Base-by-base conservation (phyloP, 495 filamentous ascomycete species). In the Gamarada debralockiae region DNA sequence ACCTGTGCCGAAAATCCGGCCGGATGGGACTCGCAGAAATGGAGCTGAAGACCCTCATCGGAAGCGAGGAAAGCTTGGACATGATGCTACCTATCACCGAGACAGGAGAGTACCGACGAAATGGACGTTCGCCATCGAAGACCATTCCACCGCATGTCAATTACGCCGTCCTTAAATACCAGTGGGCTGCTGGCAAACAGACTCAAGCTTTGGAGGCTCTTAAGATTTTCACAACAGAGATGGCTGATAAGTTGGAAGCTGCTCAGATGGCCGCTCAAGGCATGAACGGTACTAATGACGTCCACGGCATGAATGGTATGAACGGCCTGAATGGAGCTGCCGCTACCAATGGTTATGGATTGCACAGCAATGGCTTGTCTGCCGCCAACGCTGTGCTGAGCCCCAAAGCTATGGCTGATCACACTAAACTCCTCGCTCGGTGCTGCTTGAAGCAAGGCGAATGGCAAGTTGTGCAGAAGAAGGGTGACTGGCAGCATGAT, bases 21-120 rank as follows among this genome's bases (percentile, higher is more conserved):
- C 85, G 93, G 9, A 92, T 90, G 73, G 93, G 92, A 13, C 79
- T 99, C n/a, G 95, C 92, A 2, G 93, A 97, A 72, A 92, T 95
- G 66, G 90, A 90, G n/a, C 72, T 99, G 38, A 89, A 90, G 61
- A 85, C 83, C 24, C 74, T 81, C 23, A 74, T 80, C 44, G 76
- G 75, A 12, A 74, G 62, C 21, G 78, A 81, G 10, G 79, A 89
- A n/a, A 82, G 83, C 24, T 75, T 86, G 13, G 81, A 86, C 39
- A 69, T 70, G 2, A 72, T 76, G 25, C 74, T 81, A 18, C 77
- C 77, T 49, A 65, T 75, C 67, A 55, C 70, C 58, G 61, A 82
- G 63, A 23, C 4, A 9, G 61, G 75, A 67, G 60, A 78, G 66
- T 25, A 73, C 67, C 42, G 74, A 66, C 39, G 37, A n/a, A 39